Evolutionary conservation across 805 yeast genomes (phyloP), one percentile per base, ranked within the genome.

Genomic region (Ascoidea tarda): DNA sequence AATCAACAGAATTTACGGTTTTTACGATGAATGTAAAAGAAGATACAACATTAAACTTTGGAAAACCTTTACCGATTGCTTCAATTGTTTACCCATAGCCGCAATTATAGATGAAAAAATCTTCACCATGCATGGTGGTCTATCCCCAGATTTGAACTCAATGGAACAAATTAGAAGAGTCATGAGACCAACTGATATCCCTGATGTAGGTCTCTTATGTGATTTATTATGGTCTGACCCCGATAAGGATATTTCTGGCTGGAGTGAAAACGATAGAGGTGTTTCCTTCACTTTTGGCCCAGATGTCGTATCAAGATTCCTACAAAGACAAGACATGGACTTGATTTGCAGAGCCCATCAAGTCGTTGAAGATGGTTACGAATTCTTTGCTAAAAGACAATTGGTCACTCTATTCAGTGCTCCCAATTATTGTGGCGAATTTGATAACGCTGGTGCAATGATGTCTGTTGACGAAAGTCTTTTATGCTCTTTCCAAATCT

Each of bases 261-360:
- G 99, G 99, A 84, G 95, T 62, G 99, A 93, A 73, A 91, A 93
- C 69, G 99, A 93, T 73, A 86, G 99, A 72, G 98, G 98, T 66
- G 98, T 91, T 57, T 89, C 97, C 32, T 91, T 90, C 70, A 91
- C 98, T n/a, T 91, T 93, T 71, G 98, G 98, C n/a, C 98, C 98
- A 6, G 99, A 91, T 68, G 98, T 91, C 52, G 98, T 91, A 52
- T 86, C 96, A 59, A 78, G 98, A 70, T 91, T 91, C 68, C 73
- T 93, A 67, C 97, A 91, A 68, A 90, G 89, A 65, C 98, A 91
- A 69, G 98, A 91, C 67, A 87, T 91, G 93, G 98, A 93, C 70
- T 80, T 91, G 64, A 90, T 91, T 63, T 93, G 98, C 73, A 81
- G 99, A 68, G 98, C 98, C 49, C 99, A 91, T 76, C 98, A 91